These are phyloP conservation scores for Pseudogymnoascus sp. DNA, from an alignment of 2,329 filamentous ascomycete genomes.

Conservation along the genomic window DNA sequence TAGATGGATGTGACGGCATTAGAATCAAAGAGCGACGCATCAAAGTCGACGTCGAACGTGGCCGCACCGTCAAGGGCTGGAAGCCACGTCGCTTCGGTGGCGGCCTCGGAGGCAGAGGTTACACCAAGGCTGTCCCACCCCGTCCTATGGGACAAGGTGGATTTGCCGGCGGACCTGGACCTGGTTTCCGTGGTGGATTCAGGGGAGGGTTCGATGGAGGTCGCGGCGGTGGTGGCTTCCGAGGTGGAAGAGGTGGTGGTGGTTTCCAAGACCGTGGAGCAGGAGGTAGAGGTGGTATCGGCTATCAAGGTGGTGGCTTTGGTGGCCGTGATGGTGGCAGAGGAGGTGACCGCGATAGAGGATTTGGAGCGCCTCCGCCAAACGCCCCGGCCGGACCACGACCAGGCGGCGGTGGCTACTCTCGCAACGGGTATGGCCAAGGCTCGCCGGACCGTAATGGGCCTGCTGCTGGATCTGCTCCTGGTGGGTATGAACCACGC, in stretches of 20 bases:
- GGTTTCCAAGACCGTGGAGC: conserved; percentile 27
- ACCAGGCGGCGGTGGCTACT: conserved; percentile 41
- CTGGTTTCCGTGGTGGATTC: conserved; percentile 32
- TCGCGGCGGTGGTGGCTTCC: conserved; percentile 46
- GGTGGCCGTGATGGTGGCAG: conserved; percentile 15
- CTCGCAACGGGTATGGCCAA: conserved; percentile 30
- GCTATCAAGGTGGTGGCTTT: conserved; percentile 26
- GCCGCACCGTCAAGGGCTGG: conserved; percentile 90
- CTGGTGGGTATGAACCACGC: conserved; percentile 46
- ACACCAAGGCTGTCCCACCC: conserved; percentile 72
- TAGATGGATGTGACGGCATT: conserved; percentile 78
- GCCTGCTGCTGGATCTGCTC: conserved; percentile 17
- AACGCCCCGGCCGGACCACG: conserved; percentile 56
- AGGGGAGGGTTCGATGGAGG: conserved; percentile 31
- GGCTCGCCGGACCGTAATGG: conserved; percentile 30
- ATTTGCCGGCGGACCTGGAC: conserved; percentile 41
- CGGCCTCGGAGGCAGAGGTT: conserved; percentile 83
- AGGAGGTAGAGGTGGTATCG: conserved; percentile 28
- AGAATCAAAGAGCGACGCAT: conserved; percentile 88
- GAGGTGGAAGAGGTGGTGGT: conserved; percentile 16
- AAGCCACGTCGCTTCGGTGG: conserved; percentile 85
- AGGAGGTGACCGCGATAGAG: conserved; percentile 23
- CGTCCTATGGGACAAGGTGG: conserved; percentile 61
- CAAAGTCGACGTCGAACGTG: conserved; percentile 92
- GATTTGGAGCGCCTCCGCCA: conserved; percentile 45